phyloP scores from a whole-genome alignment of 257 asterid genomes.

The Paraleonurus japonicus region DNA sequence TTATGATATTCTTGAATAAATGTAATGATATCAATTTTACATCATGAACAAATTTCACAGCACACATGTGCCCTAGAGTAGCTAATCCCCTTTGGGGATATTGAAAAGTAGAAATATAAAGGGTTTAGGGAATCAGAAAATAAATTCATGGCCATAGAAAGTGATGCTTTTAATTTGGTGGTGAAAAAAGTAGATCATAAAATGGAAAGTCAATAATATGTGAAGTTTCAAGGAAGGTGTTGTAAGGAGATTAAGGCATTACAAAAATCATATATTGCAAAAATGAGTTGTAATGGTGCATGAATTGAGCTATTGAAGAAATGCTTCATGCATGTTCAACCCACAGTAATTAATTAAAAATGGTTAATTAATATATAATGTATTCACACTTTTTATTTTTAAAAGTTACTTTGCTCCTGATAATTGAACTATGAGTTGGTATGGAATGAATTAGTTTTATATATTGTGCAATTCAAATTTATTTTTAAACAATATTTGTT shows the following conservation, averaged over 20 bases:
- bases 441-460: no score
- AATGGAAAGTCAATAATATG: neutral
- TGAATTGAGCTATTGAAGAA: neutral
- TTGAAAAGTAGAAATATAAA: slow-evolving; percentile 1
- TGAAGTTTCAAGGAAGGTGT: slow-evolving; percentile 30
- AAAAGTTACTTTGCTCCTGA: neutral
- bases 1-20: no score
- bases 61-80: no score
- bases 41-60: no score
- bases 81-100: neutral
- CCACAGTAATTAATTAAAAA: neutral
- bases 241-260: neutral
- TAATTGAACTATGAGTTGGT: no score
- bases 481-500: no score
- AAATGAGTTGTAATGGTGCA: neutral
- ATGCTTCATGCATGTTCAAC: neutral
- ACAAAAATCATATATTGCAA: neutral
- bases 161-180: slow-evolving; percentile 5
- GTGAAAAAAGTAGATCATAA: slow-evolving; percentile 20
- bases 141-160: slow-evolving; percentile 4
- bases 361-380: neutral
- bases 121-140: neutral
- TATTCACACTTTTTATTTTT: neutral
- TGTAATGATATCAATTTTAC: no score
- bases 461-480: no score